Conservation (phyloP, 495 filamentous ascomycete species). For the Recurvomyces mirabilis region DNA sequence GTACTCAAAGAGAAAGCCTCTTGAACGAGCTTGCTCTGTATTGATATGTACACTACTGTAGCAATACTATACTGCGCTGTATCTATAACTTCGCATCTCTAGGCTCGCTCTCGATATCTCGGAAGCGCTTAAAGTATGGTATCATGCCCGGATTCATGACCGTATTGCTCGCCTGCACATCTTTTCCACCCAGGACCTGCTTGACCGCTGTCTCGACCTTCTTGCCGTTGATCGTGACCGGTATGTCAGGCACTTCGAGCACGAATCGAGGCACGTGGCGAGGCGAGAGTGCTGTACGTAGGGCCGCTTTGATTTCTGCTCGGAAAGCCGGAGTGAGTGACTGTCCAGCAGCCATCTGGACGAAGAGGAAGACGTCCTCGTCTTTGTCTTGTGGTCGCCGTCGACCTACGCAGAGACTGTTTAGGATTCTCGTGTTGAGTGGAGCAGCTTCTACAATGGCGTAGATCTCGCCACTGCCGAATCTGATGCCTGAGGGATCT, state of each 20-base stretch:
- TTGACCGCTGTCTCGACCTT: slow-evolving; percentile 80
- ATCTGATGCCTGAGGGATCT: slow-evolving; percentile 76
- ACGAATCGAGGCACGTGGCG: slow-evolving; percentile 68
- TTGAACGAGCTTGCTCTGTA: background rate
- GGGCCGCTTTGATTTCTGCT: slow-evolving; percentile 46
- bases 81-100: slow-evolving; percentile 17
- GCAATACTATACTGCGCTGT: no score
- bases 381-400: slow-evolving; percentile 55
- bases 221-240: slow-evolving; percentile 71
- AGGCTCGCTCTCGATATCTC: slow-evolving; percentile 19
- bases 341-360: slow-evolving; percentile 53
- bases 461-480: slow-evolving; percentile 79
- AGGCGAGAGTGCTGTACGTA: slow-evolving; percentile 50
- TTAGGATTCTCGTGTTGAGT: slow-evolving; percentile 38
- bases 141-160: slow-evolving; percentile 47
- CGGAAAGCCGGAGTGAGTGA: slow-evolving; percentile 46
- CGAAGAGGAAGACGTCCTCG: slow-evolving; percentile 64
- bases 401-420: slow-evolving; percentile 64
- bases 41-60: background rate
- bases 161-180: slow-evolving; percentile 63
- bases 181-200: slow-evolving; percentile 65
- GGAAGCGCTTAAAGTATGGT: slow-evolving; percentile 17
- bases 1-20: slow-evolving; percentile 38
- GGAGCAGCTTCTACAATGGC: slow-evolving; percentile 49
- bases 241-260: slow-evolving; percentile 69